Evolutionary conservation across 352 stramenopile genomes (phyloP).

Genomic region (Pythium chondricola): DNA sequence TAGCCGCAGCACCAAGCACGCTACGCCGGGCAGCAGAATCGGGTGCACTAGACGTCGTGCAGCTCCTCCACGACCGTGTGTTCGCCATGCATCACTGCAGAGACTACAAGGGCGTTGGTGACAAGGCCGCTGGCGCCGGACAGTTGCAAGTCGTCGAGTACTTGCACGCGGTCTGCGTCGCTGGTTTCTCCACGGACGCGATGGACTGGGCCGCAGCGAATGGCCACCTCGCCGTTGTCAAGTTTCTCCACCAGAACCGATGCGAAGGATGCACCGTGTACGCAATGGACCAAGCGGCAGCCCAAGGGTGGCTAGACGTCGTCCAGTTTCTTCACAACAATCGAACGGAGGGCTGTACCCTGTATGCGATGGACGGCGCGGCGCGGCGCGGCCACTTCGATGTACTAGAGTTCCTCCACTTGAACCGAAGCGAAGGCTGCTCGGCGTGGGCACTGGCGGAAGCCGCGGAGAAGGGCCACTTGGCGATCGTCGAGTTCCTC

Average conservation of each 20-base stretch:
- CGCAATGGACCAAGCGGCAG: conserved; percentile 15
- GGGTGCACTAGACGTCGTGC: conserved; percentile 11
- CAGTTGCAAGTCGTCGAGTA: conserved; percentile 11
- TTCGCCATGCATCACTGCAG: background rate
- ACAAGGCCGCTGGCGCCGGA: conserved; percentile 9
- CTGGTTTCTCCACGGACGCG: conserved; percentile 7
- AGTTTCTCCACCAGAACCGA: conserved; percentile 12
- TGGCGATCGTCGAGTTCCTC: conserved; percentile 13
- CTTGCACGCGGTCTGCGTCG: conserved; percentile 4
- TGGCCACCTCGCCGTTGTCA: conserved; percentile 13
- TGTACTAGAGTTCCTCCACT: conserved; percentile 19
- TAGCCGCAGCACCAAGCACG: background rate
- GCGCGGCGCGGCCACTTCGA: conserved; percentile 7
- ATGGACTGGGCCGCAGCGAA: conserved; percentile 21
- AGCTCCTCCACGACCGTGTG: conserved; percentile 5
- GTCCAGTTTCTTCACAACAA: conserved; percentile 15
- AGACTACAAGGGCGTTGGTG: conserved; percentile 9
- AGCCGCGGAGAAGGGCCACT: conserved; percentile 14
- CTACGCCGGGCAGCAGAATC: background rate
- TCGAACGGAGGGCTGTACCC: conserved; percentile 18
- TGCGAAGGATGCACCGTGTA: conserved; percentile 12
- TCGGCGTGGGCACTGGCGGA: conserved; percentile 15
- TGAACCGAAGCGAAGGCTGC: conserved; percentile 10
- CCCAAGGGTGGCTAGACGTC: conserved; percentile 14
- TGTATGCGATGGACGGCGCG: conserved; percentile 19